phyloP scores from a whole-genome alignment of 345 rosid genomes.

The Noccaea bulbosa region DNA sequence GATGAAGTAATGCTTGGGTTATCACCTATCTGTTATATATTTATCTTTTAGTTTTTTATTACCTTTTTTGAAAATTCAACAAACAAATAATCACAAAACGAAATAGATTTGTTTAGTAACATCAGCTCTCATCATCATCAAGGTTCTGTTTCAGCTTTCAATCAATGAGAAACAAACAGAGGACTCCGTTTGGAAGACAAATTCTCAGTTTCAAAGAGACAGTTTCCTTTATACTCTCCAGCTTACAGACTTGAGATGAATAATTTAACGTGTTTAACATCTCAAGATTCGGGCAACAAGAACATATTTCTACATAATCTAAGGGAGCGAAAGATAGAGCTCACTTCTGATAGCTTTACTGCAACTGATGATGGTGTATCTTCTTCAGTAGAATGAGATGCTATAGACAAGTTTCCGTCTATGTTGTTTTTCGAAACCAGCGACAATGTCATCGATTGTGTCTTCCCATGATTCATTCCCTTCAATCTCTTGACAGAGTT shows the following conservation, averaged over 20 bases:
- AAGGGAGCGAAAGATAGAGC: background rate
- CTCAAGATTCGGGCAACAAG: background rate
- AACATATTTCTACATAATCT: conserved; percentile 14
- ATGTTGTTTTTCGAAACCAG: conserved; percentile 76
- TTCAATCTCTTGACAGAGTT: conserved; percentile 92
- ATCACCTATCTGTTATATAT: conserved; percentile 26
- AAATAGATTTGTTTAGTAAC: background rate
- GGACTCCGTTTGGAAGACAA: conserved; percentile 10
- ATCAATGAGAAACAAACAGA: conserved; percentile 8
- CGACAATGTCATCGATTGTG: conserved; percentile 69
- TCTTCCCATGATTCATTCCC: conserved; percentile 88
- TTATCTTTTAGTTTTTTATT: background rate
- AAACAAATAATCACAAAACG: background rate
- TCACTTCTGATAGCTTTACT: background rate
- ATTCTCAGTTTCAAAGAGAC: conserved; percentile 8
- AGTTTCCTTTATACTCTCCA: conserved; percentile 3
- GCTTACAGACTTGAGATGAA: background rate
- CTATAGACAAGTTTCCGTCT: conserved; percentile 74
- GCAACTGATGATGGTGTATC: conserved; percentile 5
- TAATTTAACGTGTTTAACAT: too few relatives aligned
- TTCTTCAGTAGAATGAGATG: conserved; percentile 76
- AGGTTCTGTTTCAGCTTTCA: conserved; percentile 7
- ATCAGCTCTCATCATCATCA: conserved; percentile 4
- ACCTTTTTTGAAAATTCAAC: background rate
- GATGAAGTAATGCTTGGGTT: conserved; percentile 36